Base-by-base conservation (phyloP, 2,329 filamentous ascomycete genomes). In the Nemania abortiva region DNA sequence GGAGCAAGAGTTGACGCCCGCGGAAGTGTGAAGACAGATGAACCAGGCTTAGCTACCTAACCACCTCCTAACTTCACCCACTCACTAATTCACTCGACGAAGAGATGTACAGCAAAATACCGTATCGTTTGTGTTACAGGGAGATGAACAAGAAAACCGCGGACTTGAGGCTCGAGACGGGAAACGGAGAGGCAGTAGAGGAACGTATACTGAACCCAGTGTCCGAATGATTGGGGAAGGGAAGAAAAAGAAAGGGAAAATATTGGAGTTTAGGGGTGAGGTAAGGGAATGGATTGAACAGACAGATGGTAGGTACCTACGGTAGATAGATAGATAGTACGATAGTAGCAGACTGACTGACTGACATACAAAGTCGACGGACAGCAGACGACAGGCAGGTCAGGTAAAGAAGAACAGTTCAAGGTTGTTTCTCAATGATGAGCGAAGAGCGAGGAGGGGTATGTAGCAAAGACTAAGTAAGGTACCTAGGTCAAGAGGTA, bases 391-490 rank as follows among this genome's bases (percentile, higher is more conserved):
- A 68, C 22, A 57, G 53, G 52, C 55, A 59, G 39, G 55, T 45
- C 2, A 42, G 45, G 52, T 31, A 50, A 42, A 42, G 63, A 56
- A 57, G 47, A 63, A 61, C 58, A 34, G 31, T 34, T 34, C 31
- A 34, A 34, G 61, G 57, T 63, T 34, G 31, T 31, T 27, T 62
- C 56, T 58, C 47, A 59, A 71, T 42, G 53, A 65, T 55, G 68
- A 49, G 47, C 58, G 54, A 70, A 56, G 61, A 70, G 54, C 57
- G 65, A 70, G 62, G 62, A 65, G 62, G 65, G 68, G 62, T 65
- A 63, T 60, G 34, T 58, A 56, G 39, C 49, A 45, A 63, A 37
- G 29, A 34, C 31, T 9, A 34, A 37, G 34, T 39, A 37, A 55
- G 37, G 50, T 42, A 42, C 37, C 13, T 42, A 42, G 37, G 37